phyloP scores from a whole-genome alignment of 164 flowering plant species.

The Aristolochia fimbriata region DNA sequence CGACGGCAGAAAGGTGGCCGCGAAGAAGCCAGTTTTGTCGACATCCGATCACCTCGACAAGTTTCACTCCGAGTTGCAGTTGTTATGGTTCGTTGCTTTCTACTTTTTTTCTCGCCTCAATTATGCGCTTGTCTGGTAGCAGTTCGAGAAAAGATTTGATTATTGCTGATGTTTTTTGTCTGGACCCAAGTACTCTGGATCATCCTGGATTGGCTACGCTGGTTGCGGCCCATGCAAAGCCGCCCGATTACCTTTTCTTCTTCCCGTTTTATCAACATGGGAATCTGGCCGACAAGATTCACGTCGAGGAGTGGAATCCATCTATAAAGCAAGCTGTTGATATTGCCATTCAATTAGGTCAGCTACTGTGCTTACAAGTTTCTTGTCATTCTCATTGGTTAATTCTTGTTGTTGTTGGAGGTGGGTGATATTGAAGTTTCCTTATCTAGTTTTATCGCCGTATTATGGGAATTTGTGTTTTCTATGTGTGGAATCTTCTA shows the following conservation, averaged over 20 bases:
- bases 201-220: conserved; percentile 69
- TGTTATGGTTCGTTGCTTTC: conserved; percentile 45
- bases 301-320: conserved; percentile 74
- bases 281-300: conserved; percentile 56
- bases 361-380: neutral
- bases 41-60: conserved; percentile 67
- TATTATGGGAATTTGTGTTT: too few species aligned
- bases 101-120: neutral
- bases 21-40: conserved; percentile 69
- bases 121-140: neutral
- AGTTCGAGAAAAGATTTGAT: neutral
- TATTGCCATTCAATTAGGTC: conserved; percentile 52
- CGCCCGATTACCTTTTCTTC: conserved; percentile 87
- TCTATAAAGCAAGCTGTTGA: conserved; percentile 34
- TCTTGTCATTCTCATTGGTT: neutral
- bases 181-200: conserved; percentile 49
- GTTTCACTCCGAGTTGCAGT: conserved; percentile 68
- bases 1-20: conserved; percentile 61
- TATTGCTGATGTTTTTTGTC: neutral
- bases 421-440: too few species aligned
- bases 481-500: too few species aligned
- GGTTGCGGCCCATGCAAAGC: conserved; percentile 83
- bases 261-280: conserved; percentile 49
- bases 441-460: too few species aligned
- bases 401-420: neutral